Base-by-base conservation (phyloP, 2,329 filamentous ascomycete species). In the Aspergillus hortae region DNA sequence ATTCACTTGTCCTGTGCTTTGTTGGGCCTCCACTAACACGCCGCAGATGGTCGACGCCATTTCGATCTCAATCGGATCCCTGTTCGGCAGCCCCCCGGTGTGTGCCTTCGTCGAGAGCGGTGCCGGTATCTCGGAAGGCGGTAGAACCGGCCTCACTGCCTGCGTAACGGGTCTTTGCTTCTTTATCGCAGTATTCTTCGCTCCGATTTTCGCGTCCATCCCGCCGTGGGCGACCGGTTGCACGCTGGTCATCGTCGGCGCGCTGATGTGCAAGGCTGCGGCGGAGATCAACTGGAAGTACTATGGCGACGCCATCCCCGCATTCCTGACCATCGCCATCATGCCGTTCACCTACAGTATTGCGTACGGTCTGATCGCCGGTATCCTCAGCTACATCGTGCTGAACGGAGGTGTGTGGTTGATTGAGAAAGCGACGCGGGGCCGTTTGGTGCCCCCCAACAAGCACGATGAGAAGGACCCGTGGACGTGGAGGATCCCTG, bases 261-360 rank as follows among this genome's bases (percentile, higher is more conserved):
- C 86, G 17, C 87, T 95, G 80, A 95, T 95, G 90, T 84, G 87
- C 51, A 81, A 84, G 55, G 81, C 88, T 1, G 88, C 88, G 11
- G 83, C 82, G 14, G 87, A 94, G 57, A 92, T 95, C 77, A 95
- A 95, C 78, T 95, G 90, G 90, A 78, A 78, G 44, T 95, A 95
- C 72, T 78, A 90, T 55, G 90, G 90, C 48, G 90, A 95, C 67
- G 86, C 89, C 1, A 80, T 95, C 21, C 90, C 90, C 0, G 89
- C 90, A 3, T 95, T 95, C 74, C 76, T 95, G 33, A 91, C 88
- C 46, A 87, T 95, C 57, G 84, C 86, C 52, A 74, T 92, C 55
- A 95, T 95, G 90, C 90, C 90, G 0, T 94, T 95, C 73, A 91
- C 88, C 1, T 95, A 94, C 76, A 89, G 85, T 38, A 94, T 95